Evolutionary conservation across 2,329 filamentous ascomycete genomes (phyloP).

Genomic region (Didymella pomorum): DNA sequence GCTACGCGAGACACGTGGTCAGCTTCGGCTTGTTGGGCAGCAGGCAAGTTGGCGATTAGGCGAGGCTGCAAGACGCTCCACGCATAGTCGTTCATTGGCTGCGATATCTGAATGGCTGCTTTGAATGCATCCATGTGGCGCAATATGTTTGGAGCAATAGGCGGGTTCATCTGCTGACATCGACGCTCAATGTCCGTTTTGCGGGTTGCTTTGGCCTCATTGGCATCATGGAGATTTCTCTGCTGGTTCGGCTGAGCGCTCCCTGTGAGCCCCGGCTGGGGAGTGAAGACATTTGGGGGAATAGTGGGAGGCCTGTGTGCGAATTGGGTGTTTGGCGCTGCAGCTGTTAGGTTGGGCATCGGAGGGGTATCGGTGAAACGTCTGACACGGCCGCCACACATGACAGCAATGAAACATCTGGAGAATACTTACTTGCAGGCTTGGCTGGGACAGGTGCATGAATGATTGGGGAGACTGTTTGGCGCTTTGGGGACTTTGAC

Average conservation of each 20-base stretch:
- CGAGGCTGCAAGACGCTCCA: slow-evolving; percentile 75
- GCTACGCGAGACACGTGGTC: slow-evolving; percentile 59
- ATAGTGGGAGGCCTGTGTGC: slow-evolving; percentile 45
- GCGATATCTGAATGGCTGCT: slow-evolving; percentile 73
- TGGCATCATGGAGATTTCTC: slow-evolving; percentile 68
- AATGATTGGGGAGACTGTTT: slow-evolving; percentile 41
- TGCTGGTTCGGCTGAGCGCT: slow-evolving; percentile 46
- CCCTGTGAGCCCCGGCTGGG: slow-evolving; percentile 35
- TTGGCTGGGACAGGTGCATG: slow-evolving; percentile 42
- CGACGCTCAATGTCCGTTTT: slow-evolving; percentile 76
- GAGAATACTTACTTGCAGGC: slow-evolving; percentile 42
- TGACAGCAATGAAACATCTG: slow-evolving; percentile 28
- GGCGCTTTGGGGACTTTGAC: slow-evolving; percentile 38
- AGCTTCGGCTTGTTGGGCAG: slow-evolving; percentile 66
- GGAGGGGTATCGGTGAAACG: slow-evolving; percentile 32
- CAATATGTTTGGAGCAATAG: slow-evolving; percentile 68
- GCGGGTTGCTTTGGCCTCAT: slow-evolving; percentile 69
- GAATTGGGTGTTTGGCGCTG: slow-evolving; percentile 41
- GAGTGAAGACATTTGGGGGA: slow-evolving; percentile 45
- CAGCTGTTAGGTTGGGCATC: slow-evolving; percentile 40
- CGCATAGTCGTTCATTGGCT: slow-evolving; percentile 71
- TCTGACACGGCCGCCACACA: slow-evolving; percentile 24
- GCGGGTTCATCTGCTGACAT: slow-evolving; percentile 71
- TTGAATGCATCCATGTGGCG: slow-evolving; percentile 77
- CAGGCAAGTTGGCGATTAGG: slow-evolving; percentile 69